phyloP scores from a whole-genome alignment of 148 eudicot species.

The Chenopodium suecicum region DNA sequence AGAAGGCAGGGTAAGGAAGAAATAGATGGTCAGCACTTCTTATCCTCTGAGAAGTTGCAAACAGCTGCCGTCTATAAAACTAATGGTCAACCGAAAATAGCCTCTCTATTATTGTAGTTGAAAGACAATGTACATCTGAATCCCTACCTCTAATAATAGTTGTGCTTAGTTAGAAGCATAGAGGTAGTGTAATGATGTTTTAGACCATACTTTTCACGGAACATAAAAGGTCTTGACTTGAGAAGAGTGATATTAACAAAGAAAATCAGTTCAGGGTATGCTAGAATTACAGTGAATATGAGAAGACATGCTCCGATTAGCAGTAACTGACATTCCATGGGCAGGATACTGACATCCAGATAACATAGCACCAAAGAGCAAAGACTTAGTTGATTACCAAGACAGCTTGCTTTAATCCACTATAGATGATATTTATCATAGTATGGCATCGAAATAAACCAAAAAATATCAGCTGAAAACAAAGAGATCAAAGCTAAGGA shows the following conservation, averaged over 20 bases:
- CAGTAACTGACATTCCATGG: background rate
- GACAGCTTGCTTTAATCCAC: background rate
- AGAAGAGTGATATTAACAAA: background rate
- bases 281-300: background rate
- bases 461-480: background rate
- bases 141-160: background rate
- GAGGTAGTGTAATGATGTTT: background rate
- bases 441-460: background rate
- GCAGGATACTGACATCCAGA: background rate
- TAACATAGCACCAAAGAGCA: background rate
- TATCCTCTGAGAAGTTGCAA: background rate
- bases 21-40: background rate
- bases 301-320: no score
- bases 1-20: no score
- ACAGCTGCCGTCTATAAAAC: background rate
- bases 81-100: no score
- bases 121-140: no score
- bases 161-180: background rate
- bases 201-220: background rate
- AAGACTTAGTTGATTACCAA: no score
- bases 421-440: background rate
- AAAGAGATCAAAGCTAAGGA: conserved; percentile 7
- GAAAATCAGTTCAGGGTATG: background rate
- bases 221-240: background rate
- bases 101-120: no score